Conservation (phyloP, 805 yeast genomes). For the Candida dajiaensis region DNA sequence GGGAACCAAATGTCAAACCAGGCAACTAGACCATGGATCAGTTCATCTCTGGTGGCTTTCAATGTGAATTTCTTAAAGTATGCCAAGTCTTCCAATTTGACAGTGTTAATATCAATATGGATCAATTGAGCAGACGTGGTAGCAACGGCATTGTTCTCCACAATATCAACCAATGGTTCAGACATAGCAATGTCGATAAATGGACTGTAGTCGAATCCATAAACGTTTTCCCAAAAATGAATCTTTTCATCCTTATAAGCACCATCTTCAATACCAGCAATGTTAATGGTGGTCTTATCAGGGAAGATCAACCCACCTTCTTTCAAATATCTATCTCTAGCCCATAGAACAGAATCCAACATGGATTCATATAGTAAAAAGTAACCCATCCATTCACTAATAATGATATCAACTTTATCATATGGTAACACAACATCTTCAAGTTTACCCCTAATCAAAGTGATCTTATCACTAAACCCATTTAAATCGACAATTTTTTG, state of each 20-base stretch:
- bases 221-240: conserved; percentile 93
- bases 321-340: conserved; percentile 80
- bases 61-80: conserved; percentile 67
- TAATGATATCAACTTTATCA: conserved; percentile 86
- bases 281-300: conserved; percentile 82
- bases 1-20: conserved; percentile 97
- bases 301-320: conserved; percentile 85
- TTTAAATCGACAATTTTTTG: conserved; percentile 76
- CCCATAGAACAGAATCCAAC: conserved; percentile 93
- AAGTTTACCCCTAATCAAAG: conserved; percentile 84
- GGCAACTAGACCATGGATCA: conserved; percentile 81
- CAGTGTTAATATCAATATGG: conserved; percentile 87
- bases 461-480: conserved; percentile 81
- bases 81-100: conserved; percentile 73
- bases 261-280: conserved; percentile 91
- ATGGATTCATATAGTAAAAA: conserved; percentile 92
- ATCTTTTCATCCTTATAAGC: conserved; percentile 88
- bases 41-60: conserved; percentile 70
- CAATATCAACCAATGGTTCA: conserved; percentile 96
- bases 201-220: conserved; percentile 94
- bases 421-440: conserved; percentile 89
- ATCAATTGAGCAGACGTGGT: conserved; percentile 69
- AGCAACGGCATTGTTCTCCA: conserved; percentile 66
- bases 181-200: conserved; percentile 80
- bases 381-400: conserved; percentile 99